Conservation (phyloP, 2,329 filamentous ascomycete species). For the Lithohypha guttulata region DNA sequence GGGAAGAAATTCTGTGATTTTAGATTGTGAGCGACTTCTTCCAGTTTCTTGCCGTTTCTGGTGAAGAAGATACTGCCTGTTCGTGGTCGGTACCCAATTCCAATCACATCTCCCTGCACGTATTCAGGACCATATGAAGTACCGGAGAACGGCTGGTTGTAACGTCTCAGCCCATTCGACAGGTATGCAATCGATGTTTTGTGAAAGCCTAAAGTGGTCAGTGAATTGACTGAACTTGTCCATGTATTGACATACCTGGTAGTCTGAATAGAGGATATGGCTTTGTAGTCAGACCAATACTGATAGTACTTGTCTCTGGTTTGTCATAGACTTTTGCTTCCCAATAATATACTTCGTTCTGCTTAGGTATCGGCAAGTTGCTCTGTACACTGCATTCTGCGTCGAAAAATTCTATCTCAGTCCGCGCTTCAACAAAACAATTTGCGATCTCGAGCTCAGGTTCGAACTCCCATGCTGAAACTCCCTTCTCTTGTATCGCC, state of each 20-base stretch:
- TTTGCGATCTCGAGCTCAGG: conserved; percentile 98
- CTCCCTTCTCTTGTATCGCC: conserved; percentile 96
- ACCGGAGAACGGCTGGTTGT: conserved; percentile 80
- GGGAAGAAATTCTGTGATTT: conserved; percentile 97
- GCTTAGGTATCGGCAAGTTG: conserved; percentile 92
- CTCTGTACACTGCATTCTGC: conserved; percentile 95
- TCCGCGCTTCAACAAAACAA: conserved; percentile 92
- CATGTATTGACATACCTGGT: conserved; percentile 56
- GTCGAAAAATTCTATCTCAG: conserved; percentile 98
- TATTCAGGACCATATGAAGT: conserved; percentile 73
- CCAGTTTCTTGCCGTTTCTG: conserved; percentile 91
- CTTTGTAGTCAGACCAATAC: conserved; percentile 91
- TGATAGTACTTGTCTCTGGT: conserved; percentile 74
- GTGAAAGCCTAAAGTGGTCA: conserved; percentile 58
- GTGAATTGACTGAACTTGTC: conserved; percentile 3
- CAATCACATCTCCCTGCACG: conserved; percentile 90
- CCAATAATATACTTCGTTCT: conserved; percentile 99
- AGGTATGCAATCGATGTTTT: conserved; percentile 87
- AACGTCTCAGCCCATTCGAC: conserved; percentile 74
- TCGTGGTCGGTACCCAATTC: conserved; percentile 85
- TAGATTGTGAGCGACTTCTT: conserved; percentile 84
- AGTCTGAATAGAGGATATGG: conserved; percentile 91
- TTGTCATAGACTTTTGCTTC: conserved; percentile 98
- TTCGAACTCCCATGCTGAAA: conserved; percentile 99
- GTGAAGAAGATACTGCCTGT: conserved; percentile 97